Conservation (phyloP, 345 rosid species). For the Euphorbia lathyris region DNA sequence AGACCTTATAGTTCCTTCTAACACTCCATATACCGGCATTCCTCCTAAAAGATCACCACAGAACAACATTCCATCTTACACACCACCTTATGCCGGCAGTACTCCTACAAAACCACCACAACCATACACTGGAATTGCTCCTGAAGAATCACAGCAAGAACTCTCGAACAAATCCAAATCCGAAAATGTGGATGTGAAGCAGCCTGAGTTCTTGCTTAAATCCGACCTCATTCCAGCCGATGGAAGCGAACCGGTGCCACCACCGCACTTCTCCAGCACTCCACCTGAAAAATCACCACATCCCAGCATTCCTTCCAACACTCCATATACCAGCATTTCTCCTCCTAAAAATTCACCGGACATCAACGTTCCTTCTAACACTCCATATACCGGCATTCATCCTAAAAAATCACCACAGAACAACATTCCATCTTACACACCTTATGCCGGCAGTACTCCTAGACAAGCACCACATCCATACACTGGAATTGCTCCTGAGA, state of each 20-base stretch:
- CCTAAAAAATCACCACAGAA: not conserved
- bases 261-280: not conserved
- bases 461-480: too few relatives aligned
- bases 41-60: not conserved
- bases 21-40: too few relatives aligned
- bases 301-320: slow-evolving; percentile 9
- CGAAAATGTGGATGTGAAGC: slow-evolving; percentile 36
- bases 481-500: too few relatives aligned
- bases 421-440: not conserved
- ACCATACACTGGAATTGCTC: too few relatives aligned
- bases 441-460: not conserved
- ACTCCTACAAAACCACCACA: not conserved
- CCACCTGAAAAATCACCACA: slow-evolving; percentile 10
- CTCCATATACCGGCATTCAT: not conserved
- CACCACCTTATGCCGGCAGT: not conserved
- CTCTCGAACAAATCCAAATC: slow-evolving; percentile 27
- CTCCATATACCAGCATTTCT: slow-evolving; percentile 28
- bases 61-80: not conserved
- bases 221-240: slow-evolving; percentile 15
- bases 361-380: too few relatives aligned
- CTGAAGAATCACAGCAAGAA: slow-evolving; percentile 36
- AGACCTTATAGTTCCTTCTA: too few relatives aligned
- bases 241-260: too few relatives aligned
- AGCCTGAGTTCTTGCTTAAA: slow-evolving; percentile 47
- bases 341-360: too few relatives aligned